A percentile compares a stretch with the other conserved stretches of the same genome.
Evolutionary conservation across 2,329 filamentous ascomycete genomes (phyloP).

Genomic region (Sclerotiophoma versabilis): DNA sequence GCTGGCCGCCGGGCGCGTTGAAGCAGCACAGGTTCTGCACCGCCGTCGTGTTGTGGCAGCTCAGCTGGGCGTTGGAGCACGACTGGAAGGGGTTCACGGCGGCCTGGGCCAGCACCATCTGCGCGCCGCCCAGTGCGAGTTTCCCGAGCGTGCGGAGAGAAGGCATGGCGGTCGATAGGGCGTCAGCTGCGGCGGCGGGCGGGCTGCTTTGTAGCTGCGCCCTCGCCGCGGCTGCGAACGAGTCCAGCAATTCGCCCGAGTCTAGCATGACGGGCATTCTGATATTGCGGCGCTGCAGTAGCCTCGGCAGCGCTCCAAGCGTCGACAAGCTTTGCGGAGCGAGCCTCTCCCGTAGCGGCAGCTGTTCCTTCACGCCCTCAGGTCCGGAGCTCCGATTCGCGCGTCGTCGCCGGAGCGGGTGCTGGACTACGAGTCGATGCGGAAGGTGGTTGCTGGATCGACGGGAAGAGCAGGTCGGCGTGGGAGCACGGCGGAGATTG

Average conservation of each 20-base stretch:
- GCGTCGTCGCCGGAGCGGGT: constrained; percentile 3
- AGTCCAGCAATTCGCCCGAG: constrained; percentile 21
- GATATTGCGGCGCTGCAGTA: constrained; percentile 9
- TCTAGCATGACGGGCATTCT: constrained; percentile 35
- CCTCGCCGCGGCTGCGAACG: constrained; percentile 5
- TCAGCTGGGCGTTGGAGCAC: constrained; percentile 57
- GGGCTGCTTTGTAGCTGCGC: constrained; percentile 39
- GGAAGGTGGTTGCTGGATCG: constrained; percentile 29
- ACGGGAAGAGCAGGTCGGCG: constrained; percentile 3
- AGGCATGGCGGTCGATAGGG: constrained; percentile 42
- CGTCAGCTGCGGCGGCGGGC: constrained; percentile 20
- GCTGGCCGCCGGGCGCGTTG: constrained; percentile 73
- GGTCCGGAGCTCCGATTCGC: constrained; percentile 32
- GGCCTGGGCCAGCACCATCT: constrained; percentile 32
- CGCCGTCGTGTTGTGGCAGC: constrained; percentile 68
- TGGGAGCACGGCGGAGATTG: not conserved
- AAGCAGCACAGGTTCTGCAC: constrained; percentile 76
- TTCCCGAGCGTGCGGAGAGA: constrained; percentile 48
- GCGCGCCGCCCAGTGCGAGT: constrained; percentile 37
- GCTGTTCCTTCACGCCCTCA: constrained; percentile 29
- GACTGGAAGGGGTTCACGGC: constrained; percentile 25
- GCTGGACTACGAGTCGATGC: constrained; percentile 20
- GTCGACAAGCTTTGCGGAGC: constrained; percentile 40
- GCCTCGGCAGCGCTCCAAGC: constrained; percentile 12
- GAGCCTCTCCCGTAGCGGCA: constrained; percentile 35